Evolutionary conservation across 148 eudicot genomes (phyloP).

Genomic region (Beta vulgaris): DNA sequence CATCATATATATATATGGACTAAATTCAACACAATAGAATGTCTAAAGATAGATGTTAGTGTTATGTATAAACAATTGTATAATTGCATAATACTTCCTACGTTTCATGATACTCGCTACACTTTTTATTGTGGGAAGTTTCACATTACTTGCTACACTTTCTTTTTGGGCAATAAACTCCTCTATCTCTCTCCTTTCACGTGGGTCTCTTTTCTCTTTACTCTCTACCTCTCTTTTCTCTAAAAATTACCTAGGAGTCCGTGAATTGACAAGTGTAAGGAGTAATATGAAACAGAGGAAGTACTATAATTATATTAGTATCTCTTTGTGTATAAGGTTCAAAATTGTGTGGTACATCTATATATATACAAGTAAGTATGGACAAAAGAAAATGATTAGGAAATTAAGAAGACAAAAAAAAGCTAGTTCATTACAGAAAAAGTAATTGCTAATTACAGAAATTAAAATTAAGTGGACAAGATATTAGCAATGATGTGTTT

Average conservation of each 20-base stretch:
- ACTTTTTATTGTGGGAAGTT: no score
- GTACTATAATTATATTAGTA: no score
- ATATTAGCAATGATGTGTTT: conserved; percentile 29
- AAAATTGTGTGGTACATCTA: conserved; percentile 1
- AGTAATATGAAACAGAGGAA: no score
- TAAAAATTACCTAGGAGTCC: no score
- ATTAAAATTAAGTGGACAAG: conserved; percentile 21
- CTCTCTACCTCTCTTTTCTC: no score
- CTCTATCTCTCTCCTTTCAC: no score
- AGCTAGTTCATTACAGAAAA: conserved; percentile 4
- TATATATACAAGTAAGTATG: conserved; percentile 1
- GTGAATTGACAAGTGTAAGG: no score
- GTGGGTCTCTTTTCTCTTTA: no score
- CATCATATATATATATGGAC: conserved; percentile 22
- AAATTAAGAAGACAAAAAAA: not conserved
- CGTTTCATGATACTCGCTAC: no score
- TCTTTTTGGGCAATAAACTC: no score
- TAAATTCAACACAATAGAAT: conserved; percentile 19
- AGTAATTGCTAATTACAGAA: conserved; percentile 21
- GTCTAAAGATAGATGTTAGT: not conserved
- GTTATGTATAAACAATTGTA: no score
- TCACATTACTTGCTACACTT: no score
- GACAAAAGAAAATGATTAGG: conserved; percentile 16
- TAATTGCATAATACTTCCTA: not conserved
- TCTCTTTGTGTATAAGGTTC: not conserved